Evolutionary conservation across 352 stramenopile species (phyloP), one percentile per base, ranked within the genome.

Genomic region (Phytophthora nicotianae): DNA sequence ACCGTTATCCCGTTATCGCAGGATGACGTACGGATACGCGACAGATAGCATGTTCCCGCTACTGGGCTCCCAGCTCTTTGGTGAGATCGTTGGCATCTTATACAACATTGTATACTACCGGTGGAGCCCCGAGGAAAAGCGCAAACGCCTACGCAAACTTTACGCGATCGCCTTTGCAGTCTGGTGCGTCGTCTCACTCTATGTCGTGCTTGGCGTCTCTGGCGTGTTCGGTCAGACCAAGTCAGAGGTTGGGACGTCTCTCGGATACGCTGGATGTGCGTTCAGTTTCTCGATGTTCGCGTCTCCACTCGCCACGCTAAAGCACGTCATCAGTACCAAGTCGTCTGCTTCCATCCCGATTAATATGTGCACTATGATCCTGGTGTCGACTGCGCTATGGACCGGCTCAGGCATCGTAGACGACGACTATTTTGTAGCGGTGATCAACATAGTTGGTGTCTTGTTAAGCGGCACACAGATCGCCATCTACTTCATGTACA

Each of bases 401-500:
- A 54, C 61, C 6, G 57, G 21, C 5, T 16, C 65, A 0, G 56
- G 61, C 11, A 41, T 66, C 48, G 51, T 68, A 13, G 51, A 74
- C 13, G 61, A 21, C 49, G 55, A 70, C 55, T 65, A 59, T 40
- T 70, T 70, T 17, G 62, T 70, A 5, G 54, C 40, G 20, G 26
- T 53, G 8, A 59, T 69, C 13, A 83, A 75, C 13, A 14, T 54
- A 10, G 54, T 87, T 19, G 75, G 70, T 37, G 52, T 81, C 24
- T 13, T 68, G 11, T 65, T 88, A 19, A 74, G 74, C 5, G 35
- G 40, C 45, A 40, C 75, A 8, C 79, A 90, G 46, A 66, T 86
- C 43, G 41, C 70, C 5, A 65, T 90, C 33, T 88, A 83, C 57
- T 70, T 72, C 20, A 46, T 84, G 9, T 90, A 81, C 24, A 29